Evolutionary conservation across 306 rosid genomes (phyloP).

Genomic region (Castanopsis chinensis): DNA sequence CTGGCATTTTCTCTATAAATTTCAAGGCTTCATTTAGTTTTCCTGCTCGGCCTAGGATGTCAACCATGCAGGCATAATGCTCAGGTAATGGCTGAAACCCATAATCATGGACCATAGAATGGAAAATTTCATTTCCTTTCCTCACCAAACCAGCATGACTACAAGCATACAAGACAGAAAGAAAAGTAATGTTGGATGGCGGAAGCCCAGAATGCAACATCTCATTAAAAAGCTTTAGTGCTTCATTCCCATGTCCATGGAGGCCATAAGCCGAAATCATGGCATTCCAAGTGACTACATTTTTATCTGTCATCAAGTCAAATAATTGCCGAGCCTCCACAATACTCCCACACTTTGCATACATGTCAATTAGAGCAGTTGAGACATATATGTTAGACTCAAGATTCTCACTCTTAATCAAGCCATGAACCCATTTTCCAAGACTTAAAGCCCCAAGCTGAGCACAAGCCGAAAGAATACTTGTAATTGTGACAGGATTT

Average conservation of each 20-base stretch:
- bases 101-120: constrained; percentile 63
- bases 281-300: constrained; percentile 89
- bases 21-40: constrained; percentile 68
- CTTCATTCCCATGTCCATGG: constrained; percentile 84
- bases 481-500: constrained; percentile 74
- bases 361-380: constrained; percentile 88
- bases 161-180: constrained; percentile 84
- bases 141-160: constrained; percentile 91
- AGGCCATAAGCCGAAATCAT: constrained; percentile 95
- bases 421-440: constrained; percentile 82
- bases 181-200: constrained; percentile 77
- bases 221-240: constrained; percentile 65
- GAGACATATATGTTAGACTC: constrained; percentile 73
- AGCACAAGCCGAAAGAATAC: constrained; percentile 92
- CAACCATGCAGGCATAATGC: constrained; percentile 98
- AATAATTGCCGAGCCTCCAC: constrained; percentile 68
- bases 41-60: constrained; percentile 92
- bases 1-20: constrained; percentile 71
- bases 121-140: constrained; percentile 74
- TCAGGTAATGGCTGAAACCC: constrained; percentile 66
- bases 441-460: constrained; percentile 85
- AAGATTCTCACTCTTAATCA: constrained; percentile 64
- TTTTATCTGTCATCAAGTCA: constrained; percentile 69
- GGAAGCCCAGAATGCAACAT: constrained; percentile 57
- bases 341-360: constrained; percentile 90